These are phyloP conservation scores for Tubosaeta sp. DNA, from an alignment of 768 basidiomycete species.

Conservation along the genomic window DNA sequence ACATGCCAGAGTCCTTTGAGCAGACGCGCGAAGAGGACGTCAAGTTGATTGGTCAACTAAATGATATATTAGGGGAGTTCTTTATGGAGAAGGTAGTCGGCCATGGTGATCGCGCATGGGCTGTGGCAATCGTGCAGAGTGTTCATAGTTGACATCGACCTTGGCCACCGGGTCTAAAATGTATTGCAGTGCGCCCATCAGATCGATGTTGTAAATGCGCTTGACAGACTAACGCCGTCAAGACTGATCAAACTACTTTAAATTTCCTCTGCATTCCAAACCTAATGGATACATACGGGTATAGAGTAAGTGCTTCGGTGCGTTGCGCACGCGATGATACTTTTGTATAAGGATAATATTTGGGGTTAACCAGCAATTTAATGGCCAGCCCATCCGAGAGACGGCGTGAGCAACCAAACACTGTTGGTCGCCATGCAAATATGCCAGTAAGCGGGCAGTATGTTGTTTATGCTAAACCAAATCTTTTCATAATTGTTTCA, in stretches of 20 bases:
- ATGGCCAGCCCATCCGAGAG: background rate
- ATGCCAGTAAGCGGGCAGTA: conserved; percentile 15
- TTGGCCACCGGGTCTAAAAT: background rate
- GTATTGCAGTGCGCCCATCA: background rate
- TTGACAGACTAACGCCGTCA: background rate
- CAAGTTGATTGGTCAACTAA: conserved; percentile 42
- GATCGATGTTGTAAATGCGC: background rate
- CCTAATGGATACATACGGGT: background rate
- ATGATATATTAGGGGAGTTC: conserved; percentile 54
- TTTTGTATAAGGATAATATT: background rate
- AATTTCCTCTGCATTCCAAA: background rate
- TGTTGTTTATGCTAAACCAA: conserved; percentile 13
- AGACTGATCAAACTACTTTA: background rate
- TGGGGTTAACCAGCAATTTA: background rate
- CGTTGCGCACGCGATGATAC: background rate
- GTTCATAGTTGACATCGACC: conserved; percentile 13
- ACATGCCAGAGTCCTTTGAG: conserved; percentile 58
- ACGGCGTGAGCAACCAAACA: background rate
- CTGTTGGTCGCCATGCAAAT: background rate
- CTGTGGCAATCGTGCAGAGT: conserved; percentile 47
- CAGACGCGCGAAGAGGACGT: conserved; percentile 44
- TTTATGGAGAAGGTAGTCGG: conserved; percentile 50
- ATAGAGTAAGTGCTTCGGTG: background rate
- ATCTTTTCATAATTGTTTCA: conserved; percentile 5
- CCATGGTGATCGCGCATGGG: conserved; percentile 60